phyloP scores from a whole-genome alignment of 257 asterid genomes.

The Nicotiana tabacum region DNA sequence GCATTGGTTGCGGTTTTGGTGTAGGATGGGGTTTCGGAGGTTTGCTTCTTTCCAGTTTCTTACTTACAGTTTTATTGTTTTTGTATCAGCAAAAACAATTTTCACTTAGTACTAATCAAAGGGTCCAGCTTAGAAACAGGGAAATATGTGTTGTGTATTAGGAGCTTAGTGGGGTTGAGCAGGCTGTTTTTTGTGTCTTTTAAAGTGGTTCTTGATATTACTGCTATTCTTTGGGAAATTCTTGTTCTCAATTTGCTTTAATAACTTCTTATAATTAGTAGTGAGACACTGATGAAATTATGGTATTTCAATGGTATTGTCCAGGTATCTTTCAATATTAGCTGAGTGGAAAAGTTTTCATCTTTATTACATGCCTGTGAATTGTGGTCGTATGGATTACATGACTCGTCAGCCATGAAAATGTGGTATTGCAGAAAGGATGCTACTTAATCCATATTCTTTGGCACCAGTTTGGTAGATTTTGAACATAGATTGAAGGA shows the following conservation, averaged over 20 bases:
- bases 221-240: background rate
- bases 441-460: background rate
- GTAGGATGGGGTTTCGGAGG: conserved; percentile 97
- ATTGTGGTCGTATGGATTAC: background rate
- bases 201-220: background rate
- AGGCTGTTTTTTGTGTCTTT: background rate
- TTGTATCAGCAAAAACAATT: background rate
- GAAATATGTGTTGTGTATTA: background rate
- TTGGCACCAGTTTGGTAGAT: background rate
- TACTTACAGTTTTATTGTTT: background rate
- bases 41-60: conserved; percentile 16
- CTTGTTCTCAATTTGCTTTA: background rate
- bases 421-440: background rate
- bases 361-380: background rate
- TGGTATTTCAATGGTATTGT: background rate
- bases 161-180: background rate
- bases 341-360: background rate
- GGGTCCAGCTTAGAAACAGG: background rate
- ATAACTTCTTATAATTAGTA: background rate
- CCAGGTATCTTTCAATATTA: background rate
- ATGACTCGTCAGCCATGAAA: background rate
- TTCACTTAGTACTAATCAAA: background rate
- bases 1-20: conserved; percentile 87
- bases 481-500: background rate
- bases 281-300: background rate